Conservation (phyloP, 1,284 basidiomycete genomes). For the Heterobasidion occidentale region DNA sequence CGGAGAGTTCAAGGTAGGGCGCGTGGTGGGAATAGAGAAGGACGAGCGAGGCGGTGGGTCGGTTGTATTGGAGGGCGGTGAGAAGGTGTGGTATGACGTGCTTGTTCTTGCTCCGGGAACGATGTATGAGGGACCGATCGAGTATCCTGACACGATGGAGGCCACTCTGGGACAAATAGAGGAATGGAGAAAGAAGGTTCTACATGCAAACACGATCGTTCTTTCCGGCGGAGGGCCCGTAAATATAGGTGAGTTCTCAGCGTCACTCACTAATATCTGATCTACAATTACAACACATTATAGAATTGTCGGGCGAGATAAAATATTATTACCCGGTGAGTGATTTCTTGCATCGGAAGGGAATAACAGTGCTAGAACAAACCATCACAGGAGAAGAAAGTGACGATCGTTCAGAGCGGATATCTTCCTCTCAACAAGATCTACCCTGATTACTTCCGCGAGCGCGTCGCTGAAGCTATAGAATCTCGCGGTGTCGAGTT, state of each 20-base stretch:
- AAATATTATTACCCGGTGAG: slow-evolving; percentile 33
- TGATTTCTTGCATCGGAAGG: slow-evolving; percentile 18
- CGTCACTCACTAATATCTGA: neutral
- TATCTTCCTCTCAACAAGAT: slow-evolving; percentile 41
- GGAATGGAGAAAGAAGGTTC: slow-evolving; percentile 25
- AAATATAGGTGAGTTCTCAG: slow-evolving; percentile 40
- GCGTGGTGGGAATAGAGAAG: neutral
- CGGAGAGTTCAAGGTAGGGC: slow-evolving; percentile 2
- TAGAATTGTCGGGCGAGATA: slow-evolving; percentile 54
- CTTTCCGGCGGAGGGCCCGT: slow-evolving; percentile 56
- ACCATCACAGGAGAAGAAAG: neutral
- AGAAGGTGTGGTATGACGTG: slow-evolving; percentile 1
- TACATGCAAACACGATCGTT: slow-evolving; percentile 37
- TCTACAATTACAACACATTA: no score
- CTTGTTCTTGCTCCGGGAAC: slow-evolving; percentile 41
- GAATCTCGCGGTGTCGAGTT: slow-evolving; percentile 38
- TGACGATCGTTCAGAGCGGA: slow-evolving; percentile 29
- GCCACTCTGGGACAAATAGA: slow-evolving; percentile 30
- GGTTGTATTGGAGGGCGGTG: slow-evolving; percentile 1
- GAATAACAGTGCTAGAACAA: neutral
- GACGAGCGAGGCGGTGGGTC: neutral
- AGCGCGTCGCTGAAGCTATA: slow-evolving; percentile 31
- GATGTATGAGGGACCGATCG: slow-evolving; percentile 39
- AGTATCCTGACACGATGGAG: slow-evolving; percentile 28
- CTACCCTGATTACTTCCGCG: slow-evolving; percentile 50